Percentiles rank a stretch among this genome's conserved stretches.
Evolutionary conservation across 768 basidiomycete species (phyloP).

Genomic region (Phylloporus sp.): DNA sequence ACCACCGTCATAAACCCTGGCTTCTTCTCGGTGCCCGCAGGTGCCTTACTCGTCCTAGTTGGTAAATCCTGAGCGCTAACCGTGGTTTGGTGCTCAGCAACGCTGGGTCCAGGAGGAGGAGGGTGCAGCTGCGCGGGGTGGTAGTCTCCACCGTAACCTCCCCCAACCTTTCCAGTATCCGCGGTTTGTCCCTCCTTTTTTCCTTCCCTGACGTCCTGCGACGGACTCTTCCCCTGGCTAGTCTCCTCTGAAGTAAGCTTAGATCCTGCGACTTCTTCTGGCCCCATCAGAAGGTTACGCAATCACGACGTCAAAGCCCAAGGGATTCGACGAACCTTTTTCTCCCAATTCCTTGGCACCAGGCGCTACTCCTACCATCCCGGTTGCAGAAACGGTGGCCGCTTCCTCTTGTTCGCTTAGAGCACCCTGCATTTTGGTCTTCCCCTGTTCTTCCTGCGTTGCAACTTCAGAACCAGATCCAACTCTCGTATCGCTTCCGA

Average conservation of each 20-base stretch:
- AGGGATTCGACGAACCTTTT: slow-evolving; percentile 9
- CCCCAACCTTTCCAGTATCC: not conserved
- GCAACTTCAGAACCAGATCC: not conserved
- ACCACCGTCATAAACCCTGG: slow-evolving; percentile 27
- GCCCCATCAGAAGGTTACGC: not conserved
- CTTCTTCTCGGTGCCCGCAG: slow-evolving; percentile 16
- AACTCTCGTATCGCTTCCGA: not conserved
- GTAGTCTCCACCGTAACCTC: slow-evolving; percentile 17
- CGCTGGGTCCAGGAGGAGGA: slow-evolving; percentile 18
- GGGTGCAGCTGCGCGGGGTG: slow-evolving; percentile 30
- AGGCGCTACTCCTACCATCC: not conserved
- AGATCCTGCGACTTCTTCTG: not conserved
- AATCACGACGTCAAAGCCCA: not conserved
- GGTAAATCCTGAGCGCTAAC: not conserved
- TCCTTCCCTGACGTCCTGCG: not conserved
- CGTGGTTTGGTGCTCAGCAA: slow-evolving; percentile 7
- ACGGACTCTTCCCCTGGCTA: not conserved
- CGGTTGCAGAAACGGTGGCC: not conserved
- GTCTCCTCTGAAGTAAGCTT: not conserved
- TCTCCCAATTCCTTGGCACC: not conserved
- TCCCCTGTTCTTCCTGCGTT: not conserved
- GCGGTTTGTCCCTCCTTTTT: not conserved
- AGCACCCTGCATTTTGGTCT: not conserved
- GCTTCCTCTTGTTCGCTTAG: not conserved
- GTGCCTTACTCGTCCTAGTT: not conserved